Evolutionary conservation across 2,329 filamentous ascomycete genomes (phyloP), one percentile per base, ranked within the genome.

Genomic region (Diaporthe destruens): DNA sequence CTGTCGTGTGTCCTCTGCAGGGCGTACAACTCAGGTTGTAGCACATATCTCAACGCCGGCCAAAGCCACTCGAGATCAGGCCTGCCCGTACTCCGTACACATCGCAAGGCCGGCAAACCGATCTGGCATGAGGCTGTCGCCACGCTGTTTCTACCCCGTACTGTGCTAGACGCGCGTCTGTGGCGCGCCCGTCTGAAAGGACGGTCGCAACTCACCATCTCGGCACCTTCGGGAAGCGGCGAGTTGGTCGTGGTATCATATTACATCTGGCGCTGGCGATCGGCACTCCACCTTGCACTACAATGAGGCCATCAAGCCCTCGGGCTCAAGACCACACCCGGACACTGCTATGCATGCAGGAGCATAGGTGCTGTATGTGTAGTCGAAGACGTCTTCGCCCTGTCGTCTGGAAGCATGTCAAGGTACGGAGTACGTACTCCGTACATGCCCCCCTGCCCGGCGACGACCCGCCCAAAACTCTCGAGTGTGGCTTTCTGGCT

Each of bases 131-230:
- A 25, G 39, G 39, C 23, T 61, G 16, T 34, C 25, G 20, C 47
- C 47, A 14, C 18, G 3, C n/a, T 18, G 34, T 39, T 23, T 44
- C 32, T 53, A 29, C 29, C 29, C n/a, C n/a, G n/a, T n/a, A n/a
- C n/a, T n/a, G 29, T 29, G 29, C 29, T 29, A 66, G 61, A 53
- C 61, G 61, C 61, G 61, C 61, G 61, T 53, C 39, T 66, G 61
- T 66, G 47, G 44, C n/a, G 49, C 32, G 47, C 32, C 61, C 8
- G n/a, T 66, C 61, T 12, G n/a, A 53, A 39, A 53, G 44, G 14
- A 47, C 32, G 23, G 47, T 44, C 47, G 61, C 61, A 53, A 39
- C 32, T 66, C 29, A 20, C 29, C 44, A 66, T 66, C 61, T 66
- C 61, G 61, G 61, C 61, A 66, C 47, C 47, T 49, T 66, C 61